Base-by-base conservation (phyloP, 257 asterid species). In the Mitragyna speciosa region DNA sequence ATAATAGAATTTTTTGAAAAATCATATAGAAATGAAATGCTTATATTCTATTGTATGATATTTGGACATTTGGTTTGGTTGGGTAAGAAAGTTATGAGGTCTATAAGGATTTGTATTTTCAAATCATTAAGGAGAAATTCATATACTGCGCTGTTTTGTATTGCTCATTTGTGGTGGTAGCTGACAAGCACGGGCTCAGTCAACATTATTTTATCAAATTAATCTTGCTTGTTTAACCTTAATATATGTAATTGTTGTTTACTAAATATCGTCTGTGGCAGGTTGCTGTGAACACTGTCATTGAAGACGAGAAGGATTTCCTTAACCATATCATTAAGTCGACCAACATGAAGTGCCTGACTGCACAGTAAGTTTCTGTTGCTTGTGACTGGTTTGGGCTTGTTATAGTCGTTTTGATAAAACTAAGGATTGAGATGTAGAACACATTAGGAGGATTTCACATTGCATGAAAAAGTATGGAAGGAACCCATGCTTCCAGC, bases 341-440 rank as follows among this genome's bases (percentile, higher is more conserved):
- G n/a, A 96, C 99, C 86, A 96, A 96, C 88, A 92, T 96, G 99
- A 94, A 88, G 83, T 96, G 99, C 90, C 89, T 96, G 82, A 94
- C 99, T 54, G 94, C 95, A 9, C 86, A 24, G 99, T 96, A 85
- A 90, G 99, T 87, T 73, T 64, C 58, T 71, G 71, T 61, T 65
- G 33, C 51, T 73, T 67, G 67, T 75, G 64, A 72, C 45, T 75
- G 43, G 41, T 54, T 48, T 56, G 56, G 43, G 6, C 20, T 75
- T 54, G 31, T 39, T 75, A 41, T 28, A 4, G 31, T 39, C 26
- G 10, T 45, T 28, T 76, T 43, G 45, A 39, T 45, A 19, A 43
- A 56, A 45, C 22, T 76, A 52, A 17, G 47, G 72, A 47, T 28
- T 64, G 45, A 73, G 30, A 51, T 76, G 26, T 43, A 11, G 59